Base-by-base conservation (phyloP, 106 monocot species). In the Narthecium ossifragum region DNA sequence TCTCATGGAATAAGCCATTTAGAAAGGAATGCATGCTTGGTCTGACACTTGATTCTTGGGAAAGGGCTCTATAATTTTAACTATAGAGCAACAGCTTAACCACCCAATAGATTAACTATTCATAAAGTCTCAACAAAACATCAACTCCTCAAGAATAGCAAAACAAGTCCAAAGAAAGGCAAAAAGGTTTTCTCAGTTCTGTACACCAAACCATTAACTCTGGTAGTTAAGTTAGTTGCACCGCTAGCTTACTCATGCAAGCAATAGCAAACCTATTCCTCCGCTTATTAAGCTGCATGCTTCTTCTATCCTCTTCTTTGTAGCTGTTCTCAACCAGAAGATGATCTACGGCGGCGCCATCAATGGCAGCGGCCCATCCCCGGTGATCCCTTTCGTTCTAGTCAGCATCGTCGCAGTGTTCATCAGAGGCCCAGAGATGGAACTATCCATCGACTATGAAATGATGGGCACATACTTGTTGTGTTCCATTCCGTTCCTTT, bases 141-240 rank as follows among this genome's bases (percentile, higher is more conserved):
- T 10, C 36, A 36, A 36, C 36, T 10, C 10, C 36, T 10, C n/a
- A n/a, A n/a, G n/a, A 36, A 36, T 36, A 36, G 36, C 5, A 36
- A 36, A 5, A 36, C 5, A 6, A 36, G 10, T 36, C 10, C n/a
- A n/a, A n/a, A n/a, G 36, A 36, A 36, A 36, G 5, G 36, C 10
- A 15, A 13, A 15, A 14, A 15, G 15, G 4, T 46, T 10, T 36
- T 36, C 7, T 36, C 10, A 36, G 10, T 36, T 6, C 10, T 6
- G 36, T 10, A 36, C 36, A 36, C 36, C 5, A 36, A 5, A 36
- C 36, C 5, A 36, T 10, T 36, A n/a, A n/a, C n/a, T n/a, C n/a
- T n/a, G 18, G 46, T 46, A 6, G 46, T 46, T 46, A 46, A 46
- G 46, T 46, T 46, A 46, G 46, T 14, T 46, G 46, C 46, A 46